Base-by-base conservation (phyloP, 2,329 filamentous ascomycete species). In the Nemania sp. region DNA sequence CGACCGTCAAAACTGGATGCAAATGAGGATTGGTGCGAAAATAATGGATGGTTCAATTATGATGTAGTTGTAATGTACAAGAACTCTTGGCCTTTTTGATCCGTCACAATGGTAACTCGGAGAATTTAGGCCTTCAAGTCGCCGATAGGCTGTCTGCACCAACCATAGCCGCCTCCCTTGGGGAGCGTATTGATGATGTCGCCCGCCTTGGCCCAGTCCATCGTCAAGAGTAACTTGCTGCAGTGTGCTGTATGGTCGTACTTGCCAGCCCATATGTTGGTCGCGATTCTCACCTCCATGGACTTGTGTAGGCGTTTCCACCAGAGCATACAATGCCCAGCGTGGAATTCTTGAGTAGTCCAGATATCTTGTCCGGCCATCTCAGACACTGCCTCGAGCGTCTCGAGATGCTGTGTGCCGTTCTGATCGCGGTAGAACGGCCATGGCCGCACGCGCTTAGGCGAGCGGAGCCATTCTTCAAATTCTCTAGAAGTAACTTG, bases 281-380 rank as follows among this genome's bases (percentile, higher is more conserved):
- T 40, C 6, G 37, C 37, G 15, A 40, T 40, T 22, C 37, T 24
- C 15, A 20, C 37, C 9, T 40, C 37, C 37, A 40, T 40, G 5
- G 37, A 40, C 37, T 40, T 40, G 37, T 40, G 37, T 14, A 40
- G 20, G 3, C 37, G 37, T 22, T 40, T 40, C 37, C 37, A 40
- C 37, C 37, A 40, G 6, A 40, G 22, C 37, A 40, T 40, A 14
- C 37, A 40, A 26, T 40, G 37, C 15, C 37, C 37, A 1, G 37
- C 24, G 22, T 40, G 37, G 20, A 40, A 40, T 7, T 40, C 37
- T 8, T 40, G 37, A 4, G 37, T 40, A 23, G 37, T 40, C 37
- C 37, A 40, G 9, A 40, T 40, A 22, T 40, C 37, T 5, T 40
- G 4, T 20, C 37, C 37, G 14, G 37, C 37, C 37, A 40, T 40